A percentile compares a stretch with the other conserved stretches of the same genome.
phyloP scores from a whole-genome alignment of 2,329 filamentous ascomycete species.

The Ophiostoma sp. region DNA sequence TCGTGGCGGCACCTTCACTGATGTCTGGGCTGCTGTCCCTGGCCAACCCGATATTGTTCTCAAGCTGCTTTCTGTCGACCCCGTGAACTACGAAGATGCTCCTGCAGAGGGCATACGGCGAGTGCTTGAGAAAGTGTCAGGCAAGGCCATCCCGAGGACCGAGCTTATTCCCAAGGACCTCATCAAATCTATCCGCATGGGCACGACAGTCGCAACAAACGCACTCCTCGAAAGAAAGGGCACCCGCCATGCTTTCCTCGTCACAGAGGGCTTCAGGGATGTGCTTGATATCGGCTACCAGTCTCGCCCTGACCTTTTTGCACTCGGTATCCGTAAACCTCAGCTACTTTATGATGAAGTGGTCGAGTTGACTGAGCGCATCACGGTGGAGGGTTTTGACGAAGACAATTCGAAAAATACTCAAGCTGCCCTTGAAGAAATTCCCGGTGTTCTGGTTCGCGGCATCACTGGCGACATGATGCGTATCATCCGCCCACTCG shows the following conservation, averaged over 20 bases:
- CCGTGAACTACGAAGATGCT: slow-evolving; percentile 62
- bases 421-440: slow-evolving; percentile 7
- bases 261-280: slow-evolving; percentile 82
- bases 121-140: slow-evolving; percentile 35
- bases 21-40: slow-evolving; percentile 31
- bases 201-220: slow-evolving; percentile 91
- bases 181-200: slow-evolving; percentile 35
- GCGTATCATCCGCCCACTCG: slow-evolving; percentile 47
- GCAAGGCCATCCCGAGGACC: slow-evolving; percentile 55
- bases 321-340: slow-evolving; percentile 77
- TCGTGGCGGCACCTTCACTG: slow-evolving; percentile 24
- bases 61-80: slow-evolving; percentile 64
- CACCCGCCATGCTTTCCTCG: slow-evolving; percentile 81
- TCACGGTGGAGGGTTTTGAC: slow-evolving; percentile 73
- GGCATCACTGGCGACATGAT: slow-evolving; percentile 51
- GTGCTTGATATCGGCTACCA: slow-evolving; percentile 87
- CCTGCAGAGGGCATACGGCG: slow-evolving; percentile 63
- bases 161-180: slow-evolving; percentile 41
- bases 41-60: slow-evolving; percentile 38
- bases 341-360: slow-evolving; percentile 80
- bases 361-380: slow-evolving; percentile 80
- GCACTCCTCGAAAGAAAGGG: slow-evolving; percentile 85
- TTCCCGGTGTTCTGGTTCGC: slow-evolving; percentile 33
- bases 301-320: slow-evolving; percentile 82
- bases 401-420: not conserved